These are phyloP conservation scores for Boletus huronensis DNA, from an alignment of 768 basidiomycete species.

Conservation along the genomic window DNA sequence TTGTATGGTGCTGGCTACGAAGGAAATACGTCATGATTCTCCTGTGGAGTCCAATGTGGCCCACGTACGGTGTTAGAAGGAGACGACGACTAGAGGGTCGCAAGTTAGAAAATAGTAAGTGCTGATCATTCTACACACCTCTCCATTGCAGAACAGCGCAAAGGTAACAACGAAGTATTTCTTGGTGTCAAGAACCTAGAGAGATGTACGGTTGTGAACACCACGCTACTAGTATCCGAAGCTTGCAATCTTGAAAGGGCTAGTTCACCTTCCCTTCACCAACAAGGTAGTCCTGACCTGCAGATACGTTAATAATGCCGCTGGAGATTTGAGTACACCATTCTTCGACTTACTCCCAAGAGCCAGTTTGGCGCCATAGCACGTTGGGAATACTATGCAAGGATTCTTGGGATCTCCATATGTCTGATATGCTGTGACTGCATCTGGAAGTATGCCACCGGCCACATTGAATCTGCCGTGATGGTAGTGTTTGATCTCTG, in stretches of 20 bases:
- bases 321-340: neutral
- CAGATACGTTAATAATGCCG: conserved; percentile 7
- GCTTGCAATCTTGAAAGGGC: neutral
- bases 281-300: conserved; percentile 49
- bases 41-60: neutral
- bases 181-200: conserved; percentile 45
- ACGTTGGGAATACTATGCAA: conserved; percentile 58
- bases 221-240: neutral
- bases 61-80: conserved; percentile 48
- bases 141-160: conserved; percentile 56
- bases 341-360: conserved; percentile 34
- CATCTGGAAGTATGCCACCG: conserved; percentile 53
- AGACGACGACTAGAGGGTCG: conserved; percentile 47
- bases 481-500: conserved; percentile 43
- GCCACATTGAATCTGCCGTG: conserved; percentile 53
- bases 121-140: conserved; percentile 35
- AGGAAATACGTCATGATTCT: neutral
- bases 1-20: conserved; percentile 52
- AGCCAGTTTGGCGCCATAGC: conserved; percentile 52
- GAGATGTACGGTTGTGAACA: neutral
- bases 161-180: conserved; percentile 57
- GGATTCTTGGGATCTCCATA: conserved; percentile 53
- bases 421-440: conserved; percentile 55
- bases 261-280: conserved; percentile 46
- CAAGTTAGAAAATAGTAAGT: neutral